These are phyloP conservation scores for Nemania sp. DNA, from an alignment of 2,329 filamentous ascomycete genomes.

Conservation along the genomic window DNA sequence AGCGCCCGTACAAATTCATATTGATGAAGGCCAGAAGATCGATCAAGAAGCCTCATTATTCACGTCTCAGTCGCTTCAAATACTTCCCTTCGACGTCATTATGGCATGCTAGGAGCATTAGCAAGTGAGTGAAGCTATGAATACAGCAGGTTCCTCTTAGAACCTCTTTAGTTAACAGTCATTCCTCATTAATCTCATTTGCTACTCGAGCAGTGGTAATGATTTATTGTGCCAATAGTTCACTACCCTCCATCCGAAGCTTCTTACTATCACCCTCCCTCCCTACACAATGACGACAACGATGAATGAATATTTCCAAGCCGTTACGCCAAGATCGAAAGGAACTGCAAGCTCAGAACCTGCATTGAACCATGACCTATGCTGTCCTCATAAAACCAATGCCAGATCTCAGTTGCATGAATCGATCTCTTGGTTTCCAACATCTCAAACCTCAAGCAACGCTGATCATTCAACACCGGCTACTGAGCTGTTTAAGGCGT, in stretches of 20 bases:
- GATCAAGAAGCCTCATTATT: not conserved
- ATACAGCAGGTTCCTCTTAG: not conserved
- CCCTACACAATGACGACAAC: not conserved
- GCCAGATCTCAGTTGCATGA: constrained; percentile 6
- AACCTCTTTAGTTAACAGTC: not conserved
- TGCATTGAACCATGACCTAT: not conserved
- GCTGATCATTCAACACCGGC: constrained; percentile 18
- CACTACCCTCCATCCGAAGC: not conserved
- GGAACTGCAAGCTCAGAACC: not conserved
- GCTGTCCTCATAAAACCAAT: not conserved
- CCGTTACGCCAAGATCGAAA: not conserved
- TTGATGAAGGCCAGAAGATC: not conserved
- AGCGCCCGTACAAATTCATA: not conserved
- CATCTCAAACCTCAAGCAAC: constrained; percentile 19
- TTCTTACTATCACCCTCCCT: not conserved
- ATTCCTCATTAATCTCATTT: not conserved
- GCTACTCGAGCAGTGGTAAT: not conserved
- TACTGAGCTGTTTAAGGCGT: not conserved
- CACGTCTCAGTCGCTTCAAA: not conserved
- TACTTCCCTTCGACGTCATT: not conserved
- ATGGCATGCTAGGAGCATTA: not conserved
- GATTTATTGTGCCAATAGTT: not conserved
- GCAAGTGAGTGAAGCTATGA: not conserved
- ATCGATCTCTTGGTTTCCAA: not conserved
- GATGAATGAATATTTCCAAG: not conserved